These are phyloP conservation scores for Volvox reticuliferus DNA, from an alignment of 139 green algal genomes.

Conservation along the genomic window DNA sequence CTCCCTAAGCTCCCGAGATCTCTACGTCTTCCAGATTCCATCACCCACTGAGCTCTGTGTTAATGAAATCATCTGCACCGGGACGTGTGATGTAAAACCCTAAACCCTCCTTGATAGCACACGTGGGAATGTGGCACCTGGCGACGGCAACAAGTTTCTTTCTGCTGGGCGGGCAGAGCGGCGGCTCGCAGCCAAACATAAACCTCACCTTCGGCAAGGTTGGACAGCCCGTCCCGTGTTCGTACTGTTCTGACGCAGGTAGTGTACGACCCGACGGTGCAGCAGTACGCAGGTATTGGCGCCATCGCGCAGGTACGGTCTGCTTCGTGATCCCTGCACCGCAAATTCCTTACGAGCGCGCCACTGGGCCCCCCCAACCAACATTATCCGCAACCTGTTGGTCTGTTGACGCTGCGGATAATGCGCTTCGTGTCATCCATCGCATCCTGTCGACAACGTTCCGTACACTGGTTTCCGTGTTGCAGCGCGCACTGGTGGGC, in stretches of 20 bases:
- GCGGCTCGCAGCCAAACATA: neutral
- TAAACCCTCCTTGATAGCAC: no score
- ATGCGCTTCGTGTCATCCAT: neutral
- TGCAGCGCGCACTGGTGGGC: constrained; percentile 1
- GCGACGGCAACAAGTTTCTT: no score
- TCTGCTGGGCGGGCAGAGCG: neutral
- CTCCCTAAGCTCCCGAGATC: neutral
- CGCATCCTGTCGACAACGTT: neutral
- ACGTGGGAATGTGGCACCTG: no score
- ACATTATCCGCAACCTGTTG: no score
- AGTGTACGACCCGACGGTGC: constrained; percentile 13
- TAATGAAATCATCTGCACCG: neutral
- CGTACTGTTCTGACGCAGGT: constrained; percentile 6
- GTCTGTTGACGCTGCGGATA: no score
- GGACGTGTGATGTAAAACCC: no score
- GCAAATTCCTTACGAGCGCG: no score
- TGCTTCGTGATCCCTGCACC: no score
- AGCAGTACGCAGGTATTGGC: constrained; percentile 36
- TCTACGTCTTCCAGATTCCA: neutral
- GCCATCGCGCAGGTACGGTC: neutral
- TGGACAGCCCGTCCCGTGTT: neutral
- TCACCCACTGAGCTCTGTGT: neutral
- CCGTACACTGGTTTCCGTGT: neutral
- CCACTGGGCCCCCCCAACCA: no score
- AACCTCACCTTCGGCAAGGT: neutral